phyloP scores from a whole-genome alignment of 2,329 filamentous ascomycete species.

The Exophiala lecanii-corni region DNA sequence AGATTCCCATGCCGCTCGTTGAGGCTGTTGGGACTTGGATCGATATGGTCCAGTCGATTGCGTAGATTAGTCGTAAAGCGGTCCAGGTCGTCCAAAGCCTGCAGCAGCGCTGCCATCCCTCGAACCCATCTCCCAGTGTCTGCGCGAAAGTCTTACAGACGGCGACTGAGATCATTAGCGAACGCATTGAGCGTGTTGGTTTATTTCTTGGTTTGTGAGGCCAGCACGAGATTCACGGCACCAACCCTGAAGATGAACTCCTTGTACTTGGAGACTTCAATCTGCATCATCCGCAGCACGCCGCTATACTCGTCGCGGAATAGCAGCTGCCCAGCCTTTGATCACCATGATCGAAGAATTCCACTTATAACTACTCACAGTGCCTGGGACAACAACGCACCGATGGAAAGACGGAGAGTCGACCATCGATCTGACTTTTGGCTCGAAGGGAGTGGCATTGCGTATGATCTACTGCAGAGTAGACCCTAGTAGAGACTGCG shows the following conservation, averaged over 20 bases:
- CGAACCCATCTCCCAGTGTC: not conserved
- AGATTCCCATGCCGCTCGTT: not conserved
- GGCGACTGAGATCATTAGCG: not conserved
- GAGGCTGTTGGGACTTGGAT: not conserved
- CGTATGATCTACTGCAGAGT: too few species aligned
- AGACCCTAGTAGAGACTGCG: too few species aligned
- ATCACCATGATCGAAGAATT: constrained; percentile 19
- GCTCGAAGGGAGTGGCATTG: too few species aligned
- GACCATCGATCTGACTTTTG: too few species aligned
- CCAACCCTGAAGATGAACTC: constrained; percentile 17
- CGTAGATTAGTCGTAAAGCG: not conserved
- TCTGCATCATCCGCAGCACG: constrained; percentile 20
- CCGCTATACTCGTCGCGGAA: constrained; percentile 6
- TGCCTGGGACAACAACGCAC: constrained; percentile 13
- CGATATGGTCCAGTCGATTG: not conserved
- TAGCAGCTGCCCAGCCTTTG: constrained; percentile 12
- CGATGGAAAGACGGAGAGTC: constrained; percentile 9
- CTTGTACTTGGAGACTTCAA: constrained; percentile 24
- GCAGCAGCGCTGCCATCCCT: not conserved
- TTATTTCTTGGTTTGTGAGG: too few species aligned
- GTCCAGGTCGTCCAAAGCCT: not conserved
- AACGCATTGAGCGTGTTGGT: not conserved
- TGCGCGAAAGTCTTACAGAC: not conserved
- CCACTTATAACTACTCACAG: constrained; percentile 17
- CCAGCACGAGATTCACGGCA: too few species aligned